Evolutionary conservation across 1,139 yeast genomes (phyloP).

Genomic region (Yamadazyma friedrichii): DNA sequence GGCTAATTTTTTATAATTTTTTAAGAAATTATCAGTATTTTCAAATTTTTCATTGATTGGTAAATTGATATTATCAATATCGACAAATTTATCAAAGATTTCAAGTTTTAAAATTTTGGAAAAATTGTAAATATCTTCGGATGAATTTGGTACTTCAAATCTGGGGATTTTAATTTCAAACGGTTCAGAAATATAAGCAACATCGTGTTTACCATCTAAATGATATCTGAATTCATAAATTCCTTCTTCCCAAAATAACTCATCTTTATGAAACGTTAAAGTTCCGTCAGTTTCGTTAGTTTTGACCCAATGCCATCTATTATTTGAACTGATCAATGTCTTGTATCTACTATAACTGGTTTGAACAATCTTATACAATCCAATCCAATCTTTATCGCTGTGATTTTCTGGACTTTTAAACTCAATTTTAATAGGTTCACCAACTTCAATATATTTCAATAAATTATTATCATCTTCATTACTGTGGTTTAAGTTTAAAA

Average conservation of each 20-base stretch:
- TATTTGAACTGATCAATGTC: slow-evolving; percentile 63
- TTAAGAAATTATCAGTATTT: slow-evolving; percentile 29
- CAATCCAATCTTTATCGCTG: slow-evolving; percentile 68
- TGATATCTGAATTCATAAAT: slow-evolving; percentile 78
- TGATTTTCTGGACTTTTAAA: slow-evolving; percentile 57
- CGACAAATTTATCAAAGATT: slow-evolving; percentile 34
- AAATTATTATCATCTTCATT: slow-evolving; percentile 16
- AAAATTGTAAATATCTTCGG: slow-evolving; percentile 23
- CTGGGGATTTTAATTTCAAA: slow-evolving; percentile 56
- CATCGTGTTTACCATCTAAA: slow-evolving; percentile 67
- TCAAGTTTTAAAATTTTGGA: slow-evolving; percentile 29
- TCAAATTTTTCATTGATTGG: slow-evolving; percentile 28
- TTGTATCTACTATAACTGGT: slow-evolving; percentile 58
- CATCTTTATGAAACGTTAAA: slow-evolving; percentile 50
- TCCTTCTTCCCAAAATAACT: slow-evolving; percentile 69
- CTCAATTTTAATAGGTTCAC: slow-evolving; percentile 53
- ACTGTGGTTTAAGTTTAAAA: slow-evolving; percentile 22
- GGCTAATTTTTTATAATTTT: slow-evolving; percentile 33
- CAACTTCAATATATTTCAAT: slow-evolving; percentile 34
- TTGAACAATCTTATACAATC: slow-evolving; percentile 65
- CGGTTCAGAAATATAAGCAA: slow-evolving; percentile 65
- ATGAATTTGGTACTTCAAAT: slow-evolving; percentile 35
- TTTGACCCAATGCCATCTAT: slow-evolving; percentile 65
- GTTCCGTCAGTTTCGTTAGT: slow-evolving; percentile 37
- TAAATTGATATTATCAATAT: slow-evolving; percentile 25